These are phyloP conservation scores for Daedaleopsis nitida DNA, from an alignment of 768 basidiomycete genomes.

Conservation along the genomic window DNA sequence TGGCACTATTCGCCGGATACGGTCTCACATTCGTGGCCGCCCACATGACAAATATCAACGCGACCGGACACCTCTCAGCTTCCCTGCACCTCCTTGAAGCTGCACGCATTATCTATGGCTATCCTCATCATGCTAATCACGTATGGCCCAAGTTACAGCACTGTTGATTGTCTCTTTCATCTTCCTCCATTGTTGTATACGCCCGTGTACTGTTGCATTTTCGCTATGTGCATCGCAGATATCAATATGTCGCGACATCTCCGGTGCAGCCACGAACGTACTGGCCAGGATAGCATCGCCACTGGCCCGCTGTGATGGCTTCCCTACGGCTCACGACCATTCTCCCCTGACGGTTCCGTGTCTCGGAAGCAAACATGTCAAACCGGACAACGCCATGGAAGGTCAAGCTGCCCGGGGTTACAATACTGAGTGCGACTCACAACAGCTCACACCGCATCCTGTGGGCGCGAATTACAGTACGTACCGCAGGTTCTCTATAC, in stretches of 20 bases:
- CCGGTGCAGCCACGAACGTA: not conserved
- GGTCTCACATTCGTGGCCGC: constrained; percentile 12
- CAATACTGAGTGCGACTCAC: too few species aligned
- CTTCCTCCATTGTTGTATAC: constrained; percentile 14
- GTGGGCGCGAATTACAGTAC: too few species aligned
- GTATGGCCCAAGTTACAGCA: constrained; percentile 14
- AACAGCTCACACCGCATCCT: too few species aligned
- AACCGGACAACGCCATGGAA: not conserved
- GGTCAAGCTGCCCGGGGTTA: too few species aligned
- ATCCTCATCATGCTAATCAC: constrained; percentile 8
- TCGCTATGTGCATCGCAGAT: not conserved
- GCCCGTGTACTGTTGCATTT: constrained; percentile 8
- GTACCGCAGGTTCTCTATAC: too few species aligned
- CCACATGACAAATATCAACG: constrained; percentile 18
- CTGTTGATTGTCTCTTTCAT: constrained; percentile 10
- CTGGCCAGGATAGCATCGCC: not conserved
- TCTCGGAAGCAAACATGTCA: not conserved
- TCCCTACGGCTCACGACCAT: not conserved
- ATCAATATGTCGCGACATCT: not conserved
- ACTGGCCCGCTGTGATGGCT: not conserved
- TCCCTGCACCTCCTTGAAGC: constrained; percentile 1
- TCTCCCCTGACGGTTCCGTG: not conserved
- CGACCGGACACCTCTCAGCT: not conserved
- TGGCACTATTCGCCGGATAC: constrained; percentile 27
- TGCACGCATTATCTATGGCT: constrained; percentile 7